A percentile compares a stretch with the other conserved stretches of the same genome.
Evolutionary conservation across 306 rosid species (phyloP).

Genomic region (Quercus bicolor): DNA sequence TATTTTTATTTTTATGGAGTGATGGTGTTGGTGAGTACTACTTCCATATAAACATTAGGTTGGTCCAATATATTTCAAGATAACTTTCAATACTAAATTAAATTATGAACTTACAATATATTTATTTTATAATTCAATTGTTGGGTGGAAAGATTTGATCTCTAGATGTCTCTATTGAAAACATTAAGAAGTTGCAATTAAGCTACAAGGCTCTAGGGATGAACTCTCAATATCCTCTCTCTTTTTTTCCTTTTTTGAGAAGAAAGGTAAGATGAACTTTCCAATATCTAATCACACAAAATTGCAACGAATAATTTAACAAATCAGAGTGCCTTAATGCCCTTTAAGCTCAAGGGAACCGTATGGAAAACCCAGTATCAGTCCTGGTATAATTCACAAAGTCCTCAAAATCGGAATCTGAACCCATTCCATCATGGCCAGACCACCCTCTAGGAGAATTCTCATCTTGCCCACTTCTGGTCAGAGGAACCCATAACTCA

Average conservation of each 20-base stretch:
- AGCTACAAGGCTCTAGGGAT: too few species aligned
- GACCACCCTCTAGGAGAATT: conserved; percentile 46
- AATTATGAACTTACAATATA: neutral
- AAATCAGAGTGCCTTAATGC: conserved; percentile 27
- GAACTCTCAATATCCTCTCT: too few species aligned
- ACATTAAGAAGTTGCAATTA: too few species aligned
- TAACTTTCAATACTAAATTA: neutral
- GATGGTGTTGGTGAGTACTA: neutral
- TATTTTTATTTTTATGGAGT: too few species aligned
- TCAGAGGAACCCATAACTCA: conserved; percentile 52
- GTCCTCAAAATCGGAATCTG: conserved; percentile 83
- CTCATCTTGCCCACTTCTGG: conserved; percentile 35
- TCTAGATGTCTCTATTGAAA: too few species aligned
- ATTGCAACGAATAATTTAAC: conserved; percentile 6
- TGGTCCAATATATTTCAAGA: neutral
- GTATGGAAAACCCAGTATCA: conserved; percentile 61
- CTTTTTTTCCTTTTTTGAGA: too few species aligned
- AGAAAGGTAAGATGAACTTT: too few species aligned
- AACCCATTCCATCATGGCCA: conserved; percentile 41
- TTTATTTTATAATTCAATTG: too few species aligned
- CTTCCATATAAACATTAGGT: too few species aligned
- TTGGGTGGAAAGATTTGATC: too few species aligned
- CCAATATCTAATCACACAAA: neutral
- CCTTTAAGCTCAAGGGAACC: conserved; percentile 50
- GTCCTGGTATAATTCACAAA: conserved; percentile 46